Evolutionary conservation across 495 filamentous ascomycete genomes (phyloP).

Genomic region (Lophiotrema nucula): DNA sequence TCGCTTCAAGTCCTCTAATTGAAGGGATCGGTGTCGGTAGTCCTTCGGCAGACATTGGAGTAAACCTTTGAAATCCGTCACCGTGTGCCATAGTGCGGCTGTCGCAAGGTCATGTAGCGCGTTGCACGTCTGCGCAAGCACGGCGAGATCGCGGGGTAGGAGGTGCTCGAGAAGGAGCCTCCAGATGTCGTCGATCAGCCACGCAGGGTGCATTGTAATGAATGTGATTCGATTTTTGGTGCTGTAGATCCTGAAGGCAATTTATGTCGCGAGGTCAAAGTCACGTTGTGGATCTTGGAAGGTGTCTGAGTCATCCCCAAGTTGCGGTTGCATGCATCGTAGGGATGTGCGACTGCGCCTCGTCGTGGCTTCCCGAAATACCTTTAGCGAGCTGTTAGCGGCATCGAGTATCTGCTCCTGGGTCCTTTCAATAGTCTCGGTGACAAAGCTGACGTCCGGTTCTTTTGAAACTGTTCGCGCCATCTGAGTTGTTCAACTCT

Average conservation of each 20-base stretch:
- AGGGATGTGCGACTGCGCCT: too few species aligned
- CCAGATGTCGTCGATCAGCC: constrained; percentile 2
- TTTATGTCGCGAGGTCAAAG: background rate
- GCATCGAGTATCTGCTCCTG: too few species aligned
- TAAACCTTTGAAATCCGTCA: background rate
- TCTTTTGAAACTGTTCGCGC: too few species aligned
- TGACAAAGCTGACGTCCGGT: too few species aligned
- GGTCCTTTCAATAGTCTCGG: too few species aligned
- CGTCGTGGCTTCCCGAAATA: too few species aligned
- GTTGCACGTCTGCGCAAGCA: background rate
- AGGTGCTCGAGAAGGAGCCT: background rate
- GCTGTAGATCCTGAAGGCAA: too few species aligned
- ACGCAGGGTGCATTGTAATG: background rate
- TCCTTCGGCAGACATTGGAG: background rate
- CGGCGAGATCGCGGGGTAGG: background rate
- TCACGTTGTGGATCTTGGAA: background rate
- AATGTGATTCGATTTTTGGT: too few species aligned
- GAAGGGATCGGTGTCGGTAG: background rate
- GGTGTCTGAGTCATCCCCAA: too few species aligned
- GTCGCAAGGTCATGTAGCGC: background rate
- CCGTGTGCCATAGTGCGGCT: background rate
- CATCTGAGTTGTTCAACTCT: too few species aligned
- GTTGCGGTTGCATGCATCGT: too few species aligned
- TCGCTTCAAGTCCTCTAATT: background rate
- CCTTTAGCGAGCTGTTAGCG: too few species aligned